These are phyloP conservation scores for Porphyrellus cyaneotinctus DNA, from an alignment of 768 basidiomycete species.

Conservation along the genomic window DNA sequence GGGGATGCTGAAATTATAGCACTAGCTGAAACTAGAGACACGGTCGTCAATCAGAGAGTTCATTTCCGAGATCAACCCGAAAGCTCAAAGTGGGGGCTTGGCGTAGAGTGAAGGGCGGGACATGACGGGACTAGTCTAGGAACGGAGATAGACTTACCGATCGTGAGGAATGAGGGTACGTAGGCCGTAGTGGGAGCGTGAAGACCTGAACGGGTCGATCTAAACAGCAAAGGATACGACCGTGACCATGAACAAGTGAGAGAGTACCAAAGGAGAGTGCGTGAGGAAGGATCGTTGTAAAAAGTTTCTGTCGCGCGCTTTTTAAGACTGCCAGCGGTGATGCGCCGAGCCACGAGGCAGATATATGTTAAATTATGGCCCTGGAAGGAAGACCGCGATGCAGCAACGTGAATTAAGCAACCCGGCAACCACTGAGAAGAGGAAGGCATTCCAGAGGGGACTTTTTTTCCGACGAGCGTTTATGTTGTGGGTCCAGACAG, in stretches of 20 bases:
- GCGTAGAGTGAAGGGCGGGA: slow-evolving; percentile 6
- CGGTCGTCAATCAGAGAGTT: slow-evolving; percentile 17
- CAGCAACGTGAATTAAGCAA: slow-evolving; percentile 3
- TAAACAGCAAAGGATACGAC: slow-evolving; percentile 3
- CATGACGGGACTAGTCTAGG: slow-evolving; percentile 1
- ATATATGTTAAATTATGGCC: background rate
- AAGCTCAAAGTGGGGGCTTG: background rate
- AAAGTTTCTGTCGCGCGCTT: slow-evolving; percentile 6
- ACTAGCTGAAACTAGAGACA: slow-evolving; percentile 13
- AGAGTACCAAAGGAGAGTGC: slow-evolving; percentile 5
- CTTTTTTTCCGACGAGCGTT: slow-evolving; percentile 5
- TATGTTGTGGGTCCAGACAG: slow-evolving; percentile 2
- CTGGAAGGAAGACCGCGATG: slow-evolving; percentile 12
- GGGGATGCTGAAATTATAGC: slow-evolving; percentile 5
- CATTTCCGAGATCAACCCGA: slow-evolving; percentile 16
- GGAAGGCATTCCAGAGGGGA: background rate
- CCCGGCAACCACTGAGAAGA: background rate
- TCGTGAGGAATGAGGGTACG: slow-evolving; percentile 20
- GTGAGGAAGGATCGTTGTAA: slow-evolving; percentile 4
- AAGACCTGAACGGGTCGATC: background rate
- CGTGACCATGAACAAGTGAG: slow-evolving; percentile 18
- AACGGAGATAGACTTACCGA: slow-evolving; percentile 18
- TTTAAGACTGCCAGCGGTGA: slow-evolving; percentile 12
- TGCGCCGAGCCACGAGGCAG: slow-evolving; percentile 16
- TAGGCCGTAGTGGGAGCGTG: background rate